Conservation (phyloP, 345 rosid species). For the Cardamine resedifolia region DNA sequence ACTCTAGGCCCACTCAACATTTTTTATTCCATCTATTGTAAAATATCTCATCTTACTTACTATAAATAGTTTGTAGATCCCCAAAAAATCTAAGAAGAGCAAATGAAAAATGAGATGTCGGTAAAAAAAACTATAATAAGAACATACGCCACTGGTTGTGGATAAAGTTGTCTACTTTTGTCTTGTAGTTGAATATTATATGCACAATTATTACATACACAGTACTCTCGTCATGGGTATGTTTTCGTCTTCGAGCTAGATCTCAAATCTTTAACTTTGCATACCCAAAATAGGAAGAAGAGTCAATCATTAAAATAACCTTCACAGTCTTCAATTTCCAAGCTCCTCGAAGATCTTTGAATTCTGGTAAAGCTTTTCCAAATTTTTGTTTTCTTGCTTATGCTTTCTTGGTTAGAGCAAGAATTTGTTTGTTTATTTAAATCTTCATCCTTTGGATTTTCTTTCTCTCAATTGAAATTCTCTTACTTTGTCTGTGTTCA, state of each 20-base stretch:
- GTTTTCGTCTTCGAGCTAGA: constrained; percentile 24
- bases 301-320: neutral
- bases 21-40: neutral
- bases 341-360: constrained; percentile 5
- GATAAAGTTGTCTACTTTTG: constrained; percentile 36
- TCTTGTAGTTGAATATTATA: constrained; percentile 21
- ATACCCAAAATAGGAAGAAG: constrained; percentile 26
- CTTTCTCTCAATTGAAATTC: neutral
- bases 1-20: constrained; percentile 19
- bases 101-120: constrained; percentile 11
- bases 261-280: constrained; percentile 29
- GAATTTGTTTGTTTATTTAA: neutral
- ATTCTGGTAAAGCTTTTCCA: constrained; percentile 10
- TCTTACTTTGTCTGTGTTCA: constrained; percentile 1
- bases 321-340: neutral
- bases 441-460: neutral
- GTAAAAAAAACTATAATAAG: constrained; percentile 3
- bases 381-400: constrained; percentile 21
- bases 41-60: constrained; percentile 31
- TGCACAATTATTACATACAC: constrained; percentile 19
- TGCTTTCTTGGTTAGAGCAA: neutral
- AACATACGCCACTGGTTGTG: constrained; percentile 33
- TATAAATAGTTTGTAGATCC: neutral
- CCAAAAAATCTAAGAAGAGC: constrained; percentile 1
- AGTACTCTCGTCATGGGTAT: constrained; percentile 11